phyloP scores from a whole-genome alignment of 176 grass and related monocot genomes.

The Chloris gayana region DNA sequence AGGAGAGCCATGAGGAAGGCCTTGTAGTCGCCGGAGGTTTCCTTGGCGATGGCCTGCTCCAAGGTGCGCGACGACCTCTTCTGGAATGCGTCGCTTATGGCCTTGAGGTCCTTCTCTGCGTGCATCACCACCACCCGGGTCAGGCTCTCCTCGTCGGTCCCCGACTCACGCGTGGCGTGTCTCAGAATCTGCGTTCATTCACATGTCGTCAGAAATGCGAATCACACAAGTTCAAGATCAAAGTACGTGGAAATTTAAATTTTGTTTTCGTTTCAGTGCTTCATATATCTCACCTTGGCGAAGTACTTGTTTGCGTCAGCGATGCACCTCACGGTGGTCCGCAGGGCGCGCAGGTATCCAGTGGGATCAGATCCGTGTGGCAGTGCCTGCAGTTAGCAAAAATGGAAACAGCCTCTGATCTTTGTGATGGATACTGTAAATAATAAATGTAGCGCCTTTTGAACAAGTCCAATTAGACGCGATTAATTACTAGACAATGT shows the following conservation, averaged over 20 bases:
- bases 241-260: too few relatives aligned
- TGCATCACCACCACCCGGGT: conserved; percentile 64
- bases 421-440: neutral
- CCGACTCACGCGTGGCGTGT: conserved; percentile 40
- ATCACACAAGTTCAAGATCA: neutral
- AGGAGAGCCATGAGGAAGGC: conserved; percentile 74
- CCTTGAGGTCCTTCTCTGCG: conserved; percentile 79
- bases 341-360: conserved; percentile 55
- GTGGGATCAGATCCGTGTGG: conserved; percentile 26
- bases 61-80: conserved; percentile 51
- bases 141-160: conserved; percentile 66
- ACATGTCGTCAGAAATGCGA: neutral
- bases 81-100: conserved; percentile 62
- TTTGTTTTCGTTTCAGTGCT: neutral
- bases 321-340: conserved; percentile 53
- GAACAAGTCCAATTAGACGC: too few relatives aligned
- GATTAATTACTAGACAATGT: too few relatives aligned
- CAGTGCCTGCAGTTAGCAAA: conserved; percentile 56
- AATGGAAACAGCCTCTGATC: neutral
- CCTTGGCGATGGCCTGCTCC: conserved; percentile 58
- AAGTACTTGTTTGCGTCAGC: conserved; percentile 56
- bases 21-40: conserved; percentile 71
- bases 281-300: conserved; percentile 45
- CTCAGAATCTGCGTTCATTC: conserved; percentile 55
- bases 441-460: too few relatives aligned